Evolutionary conservation across 169 alveolate species (phyloP).

Genomic region (Plasmodium chabaudi): DNA sequence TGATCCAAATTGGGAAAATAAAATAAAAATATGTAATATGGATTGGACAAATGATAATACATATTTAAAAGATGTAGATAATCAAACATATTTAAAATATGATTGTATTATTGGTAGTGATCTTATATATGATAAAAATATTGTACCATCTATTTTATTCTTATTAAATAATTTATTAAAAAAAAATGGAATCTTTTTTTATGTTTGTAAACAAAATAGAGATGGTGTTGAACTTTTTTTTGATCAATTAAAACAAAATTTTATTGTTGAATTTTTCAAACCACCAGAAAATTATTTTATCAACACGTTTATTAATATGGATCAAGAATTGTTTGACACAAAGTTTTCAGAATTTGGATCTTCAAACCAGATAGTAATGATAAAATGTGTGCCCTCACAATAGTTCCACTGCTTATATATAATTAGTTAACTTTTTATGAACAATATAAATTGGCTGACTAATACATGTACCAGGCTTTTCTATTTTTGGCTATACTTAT

Average conservation of each 20-base stretch:
- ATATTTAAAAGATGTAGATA: slow-evolving; percentile 37
- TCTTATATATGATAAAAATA: slow-evolving; percentile 78
- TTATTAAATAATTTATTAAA: slow-evolving; percentile 57
- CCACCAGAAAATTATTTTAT: slow-evolving; percentile 35
- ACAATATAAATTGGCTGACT: no score
- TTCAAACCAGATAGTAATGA: slow-evolving; percentile 17
- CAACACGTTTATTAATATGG: slow-evolving; percentile 35
- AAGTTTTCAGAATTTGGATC: slow-evolving; percentile 46
- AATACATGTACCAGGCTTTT: no score
- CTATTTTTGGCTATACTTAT: no score
- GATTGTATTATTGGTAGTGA: slow-evolving; percentile 84
- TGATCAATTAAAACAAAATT: slow-evolving; percentile 71
- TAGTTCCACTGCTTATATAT: neutral
- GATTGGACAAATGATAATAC: slow-evolving; percentile 76
- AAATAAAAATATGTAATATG: slow-evolving; percentile 50
- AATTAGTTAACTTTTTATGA: neutral
- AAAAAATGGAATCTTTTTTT: slow-evolving; percentile 77
- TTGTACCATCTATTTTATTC: slow-evolving; percentile 77
- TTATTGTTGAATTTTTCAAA: slow-evolving; percentile 7
- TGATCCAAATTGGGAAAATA: slow-evolving; percentile 27
- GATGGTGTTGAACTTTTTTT: slow-evolving; percentile 77
- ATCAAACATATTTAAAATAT: slow-evolving; percentile 18
- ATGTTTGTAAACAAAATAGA: slow-evolving; percentile 79
- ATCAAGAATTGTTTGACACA: slow-evolving; percentile 19
- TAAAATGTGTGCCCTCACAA: slow-evolving; percentile 11